Base-by-base conservation (phyloP, 768 basidiomycete genomes). In the Myochromella boudieri region DNA sequence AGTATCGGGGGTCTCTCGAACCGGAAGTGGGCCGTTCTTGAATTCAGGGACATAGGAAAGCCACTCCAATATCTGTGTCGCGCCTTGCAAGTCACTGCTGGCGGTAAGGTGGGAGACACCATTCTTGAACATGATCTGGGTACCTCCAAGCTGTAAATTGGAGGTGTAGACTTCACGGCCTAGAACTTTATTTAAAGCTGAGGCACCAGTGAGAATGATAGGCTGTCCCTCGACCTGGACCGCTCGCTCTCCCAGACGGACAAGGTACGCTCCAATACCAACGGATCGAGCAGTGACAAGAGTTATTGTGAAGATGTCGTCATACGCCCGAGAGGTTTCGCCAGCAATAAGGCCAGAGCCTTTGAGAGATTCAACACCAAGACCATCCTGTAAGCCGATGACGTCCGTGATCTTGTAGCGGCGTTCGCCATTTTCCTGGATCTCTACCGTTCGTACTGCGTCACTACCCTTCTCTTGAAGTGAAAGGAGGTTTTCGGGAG, bases 101-200 rank as follows among this genome's bases (percentile, higher is more conserved):
- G 97, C 95, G 3, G 92, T 95, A 48, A 98, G 73, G 65, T 99
- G 97, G 4, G 95, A 97, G 45, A 98, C 91, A 69, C 97, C 97
- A 62, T 99, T 99, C 82, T 97, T 97, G 82, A 93, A 90, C 97
- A 99, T 98, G 75, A 99, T 98, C 62, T 99, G 97, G n/a, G 97
- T 98, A 44, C 97, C 97, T 53, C 97, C 97, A 49, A 99, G 89
- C 67, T 98, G 97, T 57, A 99, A 68, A 67, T 98, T 98, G 44
- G 94, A 97, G 7, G 97, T 97, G 66, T 99, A 98, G 37, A 99
- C 97, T 67, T 98, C 97, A 39, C 97, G 89, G 51, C 97, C 97
- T 33, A 99, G 84, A 4, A 99, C 97, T 70, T 99, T 98, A 80
- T 98, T 99, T 55, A 99, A 81, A 3, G 97, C 97, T 6, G 83